Evolutionary conservation across 2,329 filamentous ascomycete species (phyloP), one percentile per base, ranked within the genome.

Genomic region (Septoria linicola): DNA sequence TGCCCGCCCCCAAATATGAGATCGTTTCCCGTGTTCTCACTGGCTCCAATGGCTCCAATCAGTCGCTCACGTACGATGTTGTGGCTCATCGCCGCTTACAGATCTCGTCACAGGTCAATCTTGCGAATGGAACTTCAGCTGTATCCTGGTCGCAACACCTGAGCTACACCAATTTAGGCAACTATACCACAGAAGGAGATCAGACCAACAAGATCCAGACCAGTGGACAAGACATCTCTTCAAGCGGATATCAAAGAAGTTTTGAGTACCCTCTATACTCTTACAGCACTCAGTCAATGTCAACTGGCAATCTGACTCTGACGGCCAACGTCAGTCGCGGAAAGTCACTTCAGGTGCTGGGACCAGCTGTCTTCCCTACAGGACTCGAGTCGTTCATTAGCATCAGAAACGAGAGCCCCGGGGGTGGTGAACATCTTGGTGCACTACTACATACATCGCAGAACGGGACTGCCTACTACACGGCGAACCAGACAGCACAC

Each of bases 211-310:
- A 68, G 16, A 78, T 81, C 48, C 69, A 63, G 19, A 83, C 79
- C 1, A 70, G 67, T 0, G 82, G 82, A 4, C 65, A 66, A 1
- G 77, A 79, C 40, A 59, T 63, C 59, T 70, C 55, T 54, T 64
- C 68, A 1, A 62, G 59, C 25, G 66, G 63, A 3, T 76, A 74
- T 49, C 62, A 63, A 8, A 68, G 71, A 20, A 66, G 56, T 3
- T 86, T 83, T 64, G 68, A 67, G 7, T 89, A 86, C 60, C 85
- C 85, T 0, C 67, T 88, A 1, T 76, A 72, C 59, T 80, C 80
- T 41, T 80, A 80, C 59, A 78, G 76, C 13, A 76, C 76, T 1
- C 78, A 77, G 48, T 63, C 66, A 11, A 64, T 72, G 10, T 63
- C 74, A 20, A 46, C 72, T 2, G 65, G 72, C 11, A 71, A 70